Evolutionary conservation across 805 yeast species (phyloP), one percentile per base, ranked within the genome.

Genomic region (Teunomyces panamensis): DNA sequence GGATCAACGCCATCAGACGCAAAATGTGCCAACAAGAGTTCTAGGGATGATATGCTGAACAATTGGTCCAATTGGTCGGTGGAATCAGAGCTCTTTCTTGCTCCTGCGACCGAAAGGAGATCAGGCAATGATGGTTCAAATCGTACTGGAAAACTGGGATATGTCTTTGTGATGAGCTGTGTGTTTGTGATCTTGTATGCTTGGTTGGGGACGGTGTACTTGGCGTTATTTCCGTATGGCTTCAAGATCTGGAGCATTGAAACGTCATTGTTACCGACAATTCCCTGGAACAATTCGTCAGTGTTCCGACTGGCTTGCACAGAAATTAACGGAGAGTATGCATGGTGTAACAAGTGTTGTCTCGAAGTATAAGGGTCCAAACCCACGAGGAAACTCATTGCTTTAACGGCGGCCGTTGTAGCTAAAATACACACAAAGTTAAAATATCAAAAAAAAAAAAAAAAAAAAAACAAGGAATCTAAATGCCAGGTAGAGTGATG

Each of bases 221-320:
- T 66, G 29, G 80, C 75, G 49, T 65, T 69, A 54, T 79, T 81
- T 5, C 87, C 87, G 59, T 79, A 80, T 0, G 84, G 83, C 50
- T 68, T 63, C 14, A 83, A 49, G 43, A 82, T 57, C 52, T 74
- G 80, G 42, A 80, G 65, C n/a, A 77, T 58, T 2, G 81, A 72
- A 8, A 64, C 44, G 49, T 65, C 68, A 9, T 56, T 52, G 45
- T 64, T 61, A 44, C 63, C 62, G 9, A 82, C 73, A 45, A 69
- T 58, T 6, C 59, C 56, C 46, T 67, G 73, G n/a, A 80, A 67
- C 10, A 75, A 46, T 5, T 62, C 51, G 47, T 80, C 81, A 3
- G 78, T 78, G 45, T 65, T 71, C 29, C 58, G 69, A 0, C 85
- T 73, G 3, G 79, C 67, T 33, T 73, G 73, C 5, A 81, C 69